Conservation (phyloP, 495 filamentous ascomycete species). For the Penicillium robsamsonii region DNA sequence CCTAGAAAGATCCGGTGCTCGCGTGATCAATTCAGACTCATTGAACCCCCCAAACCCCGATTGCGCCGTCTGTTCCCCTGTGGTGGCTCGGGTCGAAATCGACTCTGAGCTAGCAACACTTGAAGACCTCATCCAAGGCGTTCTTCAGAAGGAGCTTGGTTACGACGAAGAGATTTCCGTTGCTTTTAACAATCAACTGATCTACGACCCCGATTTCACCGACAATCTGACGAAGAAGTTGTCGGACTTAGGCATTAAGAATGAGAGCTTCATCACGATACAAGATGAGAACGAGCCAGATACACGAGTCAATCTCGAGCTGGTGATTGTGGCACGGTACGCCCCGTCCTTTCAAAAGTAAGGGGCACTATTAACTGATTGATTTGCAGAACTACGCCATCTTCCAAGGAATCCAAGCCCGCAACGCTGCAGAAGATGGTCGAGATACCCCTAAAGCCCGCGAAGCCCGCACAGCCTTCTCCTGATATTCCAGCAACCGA, state of each 20-base stretch:
- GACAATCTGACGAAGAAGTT: constrained; percentile 82
- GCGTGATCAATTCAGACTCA: constrained; percentile 71
- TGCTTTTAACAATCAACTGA: constrained; percentile 63
- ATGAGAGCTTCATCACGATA: constrained; percentile 77
- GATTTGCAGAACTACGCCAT: constrained; percentile 23
- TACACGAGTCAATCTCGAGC: constrained; percentile 78
- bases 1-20: constrained; percentile 66
- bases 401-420: constrained; percentile 42
- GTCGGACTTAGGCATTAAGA: constrained; percentile 67
- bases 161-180: constrained; percentile 84
- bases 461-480: constrained; percentile 17
- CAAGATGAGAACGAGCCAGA: constrained; percentile 89
- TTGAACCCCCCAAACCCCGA: constrained; percentile 73
- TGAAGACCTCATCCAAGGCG: constrained; percentile 72
- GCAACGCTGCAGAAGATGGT: constrained; percentile 44
- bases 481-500: constrained; percentile 21
- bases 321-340: constrained; percentile 53
- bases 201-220: constrained; percentile 87
- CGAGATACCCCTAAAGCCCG: constrained; percentile 54
- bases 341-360: not conserved
- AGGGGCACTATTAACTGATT: constrained; percentile 11
- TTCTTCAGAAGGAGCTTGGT: constrained; percentile 66
- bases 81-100: constrained; percentile 60
- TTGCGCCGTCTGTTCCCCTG: constrained; percentile 79
- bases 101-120: constrained; percentile 76